These are phyloP conservation scores for Marasmius tenuissimus DNA, from an alignment of 1,284 basidiomycete species.

Conservation along the genomic window DNA sequence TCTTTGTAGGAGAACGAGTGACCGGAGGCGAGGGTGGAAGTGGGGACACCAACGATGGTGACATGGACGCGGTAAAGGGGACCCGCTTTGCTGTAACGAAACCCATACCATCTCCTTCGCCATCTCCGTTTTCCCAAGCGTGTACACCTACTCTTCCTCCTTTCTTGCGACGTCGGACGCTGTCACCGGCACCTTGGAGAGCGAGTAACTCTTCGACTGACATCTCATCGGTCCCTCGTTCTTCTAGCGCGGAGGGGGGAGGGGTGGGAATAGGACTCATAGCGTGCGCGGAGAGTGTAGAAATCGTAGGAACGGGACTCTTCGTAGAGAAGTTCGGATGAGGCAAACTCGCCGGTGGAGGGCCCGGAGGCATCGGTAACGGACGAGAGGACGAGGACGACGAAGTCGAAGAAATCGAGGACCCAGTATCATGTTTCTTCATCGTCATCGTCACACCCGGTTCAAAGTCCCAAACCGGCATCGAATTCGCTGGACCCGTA, in stretches of 20 bases:
- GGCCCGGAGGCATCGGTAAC: constrained; percentile 8
- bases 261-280: constrained; percentile 1
- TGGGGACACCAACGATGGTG: neutral
- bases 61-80: neutral
- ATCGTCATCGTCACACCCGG: neutral
- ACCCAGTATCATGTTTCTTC: neutral
- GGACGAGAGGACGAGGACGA: constrained; percentile 7
- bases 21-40: neutral
- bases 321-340: neutral
- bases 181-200: constrained; percentile 18
- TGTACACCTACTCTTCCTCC: constrained; percentile 26
- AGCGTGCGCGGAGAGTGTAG: neutral
- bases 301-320: neutral
- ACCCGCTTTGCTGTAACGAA: constrained; percentile 35
- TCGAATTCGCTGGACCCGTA: neutral
- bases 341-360: constrained; percentile 5
- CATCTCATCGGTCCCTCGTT: constrained; percentile 41
- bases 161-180: constrained; percentile 10
- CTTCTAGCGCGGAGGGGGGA: neutral
- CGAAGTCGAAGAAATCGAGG: constrained; percentile 1
- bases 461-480: neutral
- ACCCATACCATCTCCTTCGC: constrained; percentile 10
- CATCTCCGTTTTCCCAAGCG: constrained; percentile 41
- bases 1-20: neutral
- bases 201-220: constrained; percentile 49